Evolutionary conservation across 352 stramenopile species (phyloP), one percentile per base, ranked within the genome.

Genomic region (Chrysophaeum taylorii): DNA sequence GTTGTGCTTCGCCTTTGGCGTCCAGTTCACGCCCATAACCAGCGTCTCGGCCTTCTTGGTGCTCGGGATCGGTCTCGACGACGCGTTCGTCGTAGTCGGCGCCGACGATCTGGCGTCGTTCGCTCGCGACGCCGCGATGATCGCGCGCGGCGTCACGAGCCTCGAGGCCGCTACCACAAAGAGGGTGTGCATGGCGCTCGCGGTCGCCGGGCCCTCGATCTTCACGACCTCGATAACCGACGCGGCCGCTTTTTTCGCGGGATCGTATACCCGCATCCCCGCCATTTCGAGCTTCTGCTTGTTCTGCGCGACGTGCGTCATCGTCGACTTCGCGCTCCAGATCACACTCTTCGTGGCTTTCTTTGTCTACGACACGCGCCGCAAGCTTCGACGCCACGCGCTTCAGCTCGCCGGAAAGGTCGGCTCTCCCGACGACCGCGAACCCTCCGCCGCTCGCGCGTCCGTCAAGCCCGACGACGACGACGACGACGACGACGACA

Each of bases 1-100:
- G 14, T 14, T 63, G 9, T 25, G 12, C 4, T 15, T 63, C 25
- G 7, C 2, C 27, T 7, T 5, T 12, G 52, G 52, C 52, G 33
- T 25, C 5, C 21, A 31, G 2, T 63, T 63, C 33, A 41, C 52
- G 25, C 9, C 52, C 9, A 38, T 25, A 15, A 12, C n/a, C 15
- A 31, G 27, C 5, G n/a, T 63, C 4, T 25, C 29, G 15, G 23
- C 39, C 7, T 63, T 63, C 52, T 33, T 63, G 7, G 23, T 38
- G 25, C 33, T 63, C 5, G 52, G 52, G 7, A 63, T 63, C 33
- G 52, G 52, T 14, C 33, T 63, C 27, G 52, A 63, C 33, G 52
- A 63, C 33, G 52, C 52, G 52, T 63, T 63, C 23, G 52, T 63
- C 29, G 39, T 63, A 14, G 5, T 9, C 52, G 52, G 52, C 29